Evolutionary conservation across 1,284 basidiomycete species (phyloP).

Genomic region (Amylostereum chailletii): DNA sequence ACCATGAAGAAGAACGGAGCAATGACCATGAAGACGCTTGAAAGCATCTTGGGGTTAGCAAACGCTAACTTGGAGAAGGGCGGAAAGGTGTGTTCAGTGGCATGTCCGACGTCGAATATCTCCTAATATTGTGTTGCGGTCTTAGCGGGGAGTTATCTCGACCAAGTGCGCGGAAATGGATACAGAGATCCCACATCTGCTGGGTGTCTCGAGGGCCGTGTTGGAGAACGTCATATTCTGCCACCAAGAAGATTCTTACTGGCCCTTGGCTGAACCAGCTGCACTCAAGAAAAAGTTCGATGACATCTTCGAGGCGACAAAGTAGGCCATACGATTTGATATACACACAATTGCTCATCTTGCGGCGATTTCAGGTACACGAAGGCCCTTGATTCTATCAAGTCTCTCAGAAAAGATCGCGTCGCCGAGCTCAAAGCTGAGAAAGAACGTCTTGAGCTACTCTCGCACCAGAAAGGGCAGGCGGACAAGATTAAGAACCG

Average conservation of each 20-base stretch:
- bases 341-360: no score
- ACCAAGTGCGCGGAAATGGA: conserved; percentile 98
- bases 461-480: conserved; percentile 80
- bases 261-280: conserved; percentile 91
- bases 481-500: conserved; percentile 74
- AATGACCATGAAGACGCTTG: conserved; percentile 96
- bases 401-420: conserved; percentile 83
- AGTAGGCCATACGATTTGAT: conserved; percentile 32
- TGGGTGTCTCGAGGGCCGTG: conserved; percentile 97
- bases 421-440: conserved; percentile 88
- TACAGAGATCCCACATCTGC: conserved; percentile 81
- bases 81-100: conserved; percentile 54
- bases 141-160: conserved; percentile 79
- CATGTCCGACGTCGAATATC: not conserved
- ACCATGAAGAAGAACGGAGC: conserved; percentile 84
- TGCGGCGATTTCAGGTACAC: conserved; percentile 63
- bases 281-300: conserved; percentile 97
- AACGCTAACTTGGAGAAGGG: conserved; percentile 61
- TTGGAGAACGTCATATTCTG: conserved; percentile 99
- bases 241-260: conserved; percentile 98
- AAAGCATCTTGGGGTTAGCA: conserved; percentile 78
- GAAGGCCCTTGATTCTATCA: conserved; percentile 94
- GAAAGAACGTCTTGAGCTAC: conserved; percentile 76
- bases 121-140: not conserved
- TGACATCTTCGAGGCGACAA: conserved; percentile 98